Evolutionary conservation across 306 rosid species (phyloP), one percentile per base, ranked within the genome.

Genomic region (Pterocarpus macrocarpus): DNA sequence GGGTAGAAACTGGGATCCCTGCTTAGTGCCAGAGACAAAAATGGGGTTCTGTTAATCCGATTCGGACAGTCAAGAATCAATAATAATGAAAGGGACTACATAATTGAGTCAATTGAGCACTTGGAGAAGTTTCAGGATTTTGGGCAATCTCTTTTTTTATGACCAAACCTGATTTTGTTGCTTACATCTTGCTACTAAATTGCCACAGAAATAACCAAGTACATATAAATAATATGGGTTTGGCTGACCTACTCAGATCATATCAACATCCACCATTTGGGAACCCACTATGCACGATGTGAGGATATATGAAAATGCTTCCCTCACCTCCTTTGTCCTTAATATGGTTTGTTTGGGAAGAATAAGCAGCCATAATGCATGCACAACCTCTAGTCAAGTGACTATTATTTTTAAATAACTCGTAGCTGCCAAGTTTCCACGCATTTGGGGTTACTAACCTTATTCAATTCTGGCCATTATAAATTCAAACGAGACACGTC

Each of bases 401-500:
- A 34, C 15, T 13, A 49, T 49, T 11, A 16, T 55, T 53, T n/a
- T 36, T 17, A 39, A 55, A 4, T 28, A 6, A 41, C 55, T 15
- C 13, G 41, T 12, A 22, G 39, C 32, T 41, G 34, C 47, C 69
- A 58, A 43, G 56, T 28, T 74, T 74, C 44, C 78, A 34, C 13
- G 52, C 2, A 30, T 45, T 71, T 50, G 62, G 12, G 32, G 45
- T 14, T 15, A 38, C 17, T 5, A 73, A 73, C 9, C 33, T 36
- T 73, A 22, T 7, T 47, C 22, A 11, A 17, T 13, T 49, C 56
- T 43, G 28, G 28, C 28, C 28, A 22, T 28, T 57, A 17, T 32
- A 73, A 73, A 57, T 73, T 30, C 69, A 39, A 39, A 58, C 28
- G 8, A 58, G 56, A 74, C n/a, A 59, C 69, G 15, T 5, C 78